phyloP scores from a whole-genome alignment of 2,329 filamentous ascomycete species.

The Calycina herbarum region DNA sequence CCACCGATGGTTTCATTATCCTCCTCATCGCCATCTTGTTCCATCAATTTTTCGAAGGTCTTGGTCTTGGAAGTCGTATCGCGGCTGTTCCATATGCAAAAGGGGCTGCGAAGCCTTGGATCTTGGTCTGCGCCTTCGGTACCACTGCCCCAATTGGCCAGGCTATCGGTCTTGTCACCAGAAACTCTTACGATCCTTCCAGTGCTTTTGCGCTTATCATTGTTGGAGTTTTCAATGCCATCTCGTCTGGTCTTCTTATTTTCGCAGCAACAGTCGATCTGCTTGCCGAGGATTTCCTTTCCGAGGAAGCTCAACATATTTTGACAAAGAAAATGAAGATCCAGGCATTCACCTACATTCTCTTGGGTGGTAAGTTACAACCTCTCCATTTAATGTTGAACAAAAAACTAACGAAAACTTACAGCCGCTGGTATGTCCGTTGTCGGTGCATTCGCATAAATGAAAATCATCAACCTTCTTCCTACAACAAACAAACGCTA shows the following conservation, averaged over 20 bases:
- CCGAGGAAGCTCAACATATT: slow-evolving; percentile 63
- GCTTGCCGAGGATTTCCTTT: slow-evolving; percentile 77
- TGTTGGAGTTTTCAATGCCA: slow-evolving; percentile 84
- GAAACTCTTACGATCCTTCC: slow-evolving; percentile 74
- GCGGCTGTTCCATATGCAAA: slow-evolving; percentile 41
- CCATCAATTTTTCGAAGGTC: slow-evolving; percentile 59
- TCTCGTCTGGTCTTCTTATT: slow-evolving; percentile 73
- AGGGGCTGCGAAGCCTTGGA: slow-evolving; percentile 20
- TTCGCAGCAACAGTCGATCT: slow-evolving; percentile 81
- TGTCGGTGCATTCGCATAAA: slow-evolving; percentile 20
- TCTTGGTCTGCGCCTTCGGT: slow-evolving; percentile 23
- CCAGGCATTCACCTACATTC: slow-evolving; percentile 18
- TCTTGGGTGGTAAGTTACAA: slow-evolving; percentile 18
- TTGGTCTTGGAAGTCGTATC: slow-evolving; percentile 70
- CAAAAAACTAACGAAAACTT: not conserved
- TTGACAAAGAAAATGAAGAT: slow-evolving; percentile 47
- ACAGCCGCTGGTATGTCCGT: slow-evolving; percentile 18
- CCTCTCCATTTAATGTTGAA: not conserved
- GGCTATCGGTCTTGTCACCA: slow-evolving; percentile 72
- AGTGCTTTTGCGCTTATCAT: slow-evolving; percentile 73
- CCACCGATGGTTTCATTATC: slow-evolving; percentile 62
- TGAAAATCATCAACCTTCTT: not conserved
- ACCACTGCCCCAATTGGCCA: slow-evolving; percentile 74
- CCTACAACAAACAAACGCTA: not conserved
- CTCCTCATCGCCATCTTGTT: slow-evolving; percentile 70